Evolutionary conservation across 352 stramenopile species (phyloP), one percentile per base, ranked within the genome.

Genomic region (Blastocystis sp.): DNA sequence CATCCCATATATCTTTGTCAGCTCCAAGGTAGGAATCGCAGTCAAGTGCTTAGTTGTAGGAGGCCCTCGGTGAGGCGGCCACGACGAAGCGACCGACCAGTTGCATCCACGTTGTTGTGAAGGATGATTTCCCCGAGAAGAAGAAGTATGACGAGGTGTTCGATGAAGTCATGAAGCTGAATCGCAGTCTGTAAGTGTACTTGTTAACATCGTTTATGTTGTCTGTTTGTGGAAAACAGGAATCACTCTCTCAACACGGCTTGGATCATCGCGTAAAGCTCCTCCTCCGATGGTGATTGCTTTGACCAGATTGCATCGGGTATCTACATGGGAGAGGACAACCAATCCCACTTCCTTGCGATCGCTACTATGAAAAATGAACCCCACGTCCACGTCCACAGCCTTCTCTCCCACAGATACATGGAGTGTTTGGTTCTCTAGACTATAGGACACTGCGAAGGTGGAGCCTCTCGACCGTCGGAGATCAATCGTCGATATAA

Each of bases 1-100:
- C 87, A 96, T 99, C 63, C 93, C 94, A 27, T 99, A 99, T 91
- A 91, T 98, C 63, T 98, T 97, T 89, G 97, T 97, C 32, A 93
- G 93, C 11, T 96, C 93, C 85, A 97, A 97, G 91, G 90, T 94
- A 90, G 42, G 84, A 87, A 90, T 88, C 4, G 32, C 18, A 18
- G 16, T 40, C 18, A 6, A 54, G 53, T 54, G 36, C 48, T 78
- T 6, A 46, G 11, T 86, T 42, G 29, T 85, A 85, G 75, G 51
- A 85, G 48, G 75, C 57, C 27, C 89, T 99, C 54, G 96, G 96
- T 57, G 94, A 94, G 24, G 96, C 95, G 4, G 95, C 94, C 38
- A 92, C 94, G 84, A 98, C 95, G 36, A 99, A 99, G 91, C 90
- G 96, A 78, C 96, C 96, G 49, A 99, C 96, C 51, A 98, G 94